Conservation (phyloP, 768 basidiomycete species). For the Serendipita sp. region DNA sequence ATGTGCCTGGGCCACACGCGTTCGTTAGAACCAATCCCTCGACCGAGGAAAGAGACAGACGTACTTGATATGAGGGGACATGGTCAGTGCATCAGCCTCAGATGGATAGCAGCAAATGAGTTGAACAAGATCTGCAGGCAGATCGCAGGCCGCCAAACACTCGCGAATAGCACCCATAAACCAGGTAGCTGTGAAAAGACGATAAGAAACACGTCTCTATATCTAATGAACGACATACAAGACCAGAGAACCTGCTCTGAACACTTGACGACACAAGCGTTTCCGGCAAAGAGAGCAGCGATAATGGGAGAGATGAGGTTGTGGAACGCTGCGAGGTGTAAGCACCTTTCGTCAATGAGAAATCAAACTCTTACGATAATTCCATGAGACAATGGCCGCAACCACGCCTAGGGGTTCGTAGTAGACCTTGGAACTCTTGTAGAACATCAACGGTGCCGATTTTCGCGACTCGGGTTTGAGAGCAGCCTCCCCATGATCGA, state of each 20-base stretch:
- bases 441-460: slow-evolving; percentile 47
- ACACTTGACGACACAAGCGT: slow-evolving; percentile 79
- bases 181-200: slow-evolving; percentile 11
- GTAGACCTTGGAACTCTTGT: slow-evolving; percentile 62
- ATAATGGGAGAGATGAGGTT: slow-evolving; percentile 90
- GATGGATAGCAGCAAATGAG: slow-evolving; percentile 81
- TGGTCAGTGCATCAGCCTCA: slow-evolving; percentile 66
- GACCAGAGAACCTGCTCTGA: slow-evolving; percentile 91
- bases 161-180: slow-evolving; percentile 60
- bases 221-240: neutral
- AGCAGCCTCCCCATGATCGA: slow-evolving; percentile 66
- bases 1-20: slow-evolving; percentile 36
- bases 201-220: slow-evolving; percentile 34
- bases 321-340: slow-evolving; percentile 53
- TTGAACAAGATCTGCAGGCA: slow-evolving; percentile 79
- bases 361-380: slow-evolving; percentile 47
- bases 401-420: slow-evolving; percentile 91
- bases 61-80: slow-evolving; percentile 49
- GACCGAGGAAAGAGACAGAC: neutral
- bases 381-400: slow-evolving; percentile 88
- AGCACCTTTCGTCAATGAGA: neutral
- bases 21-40: neutral
- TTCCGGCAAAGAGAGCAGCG: slow-evolving; percentile 79
- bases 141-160: slow-evolving; percentile 66
- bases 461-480: slow-evolving; percentile 57